Evolutionary conservation across 306 rosid genomes (phyloP).

Genomic region (Vicia sativa): DNA sequence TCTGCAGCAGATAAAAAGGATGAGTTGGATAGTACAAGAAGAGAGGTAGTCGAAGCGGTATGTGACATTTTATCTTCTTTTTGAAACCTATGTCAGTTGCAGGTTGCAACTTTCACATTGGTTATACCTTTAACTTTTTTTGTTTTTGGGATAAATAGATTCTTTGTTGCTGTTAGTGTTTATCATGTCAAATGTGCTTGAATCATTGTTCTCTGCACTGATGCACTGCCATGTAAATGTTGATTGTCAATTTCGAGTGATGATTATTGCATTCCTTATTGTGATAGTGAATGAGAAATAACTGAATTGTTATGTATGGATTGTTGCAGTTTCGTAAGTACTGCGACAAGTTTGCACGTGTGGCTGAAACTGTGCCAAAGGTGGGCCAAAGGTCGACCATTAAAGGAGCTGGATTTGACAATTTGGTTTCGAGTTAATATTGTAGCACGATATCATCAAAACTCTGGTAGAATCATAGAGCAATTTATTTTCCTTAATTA

Average conservation of each 20-base stretch:
- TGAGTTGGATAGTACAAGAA: slow-evolving; percentile 45
- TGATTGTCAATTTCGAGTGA: slow-evolving; percentile 12
- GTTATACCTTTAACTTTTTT: background rate
- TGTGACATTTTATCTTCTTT: slow-evolving; percentile 6
- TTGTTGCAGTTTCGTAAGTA: slow-evolving; percentile 43
- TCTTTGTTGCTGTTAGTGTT: slow-evolving; percentile 10
- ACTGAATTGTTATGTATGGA: slow-evolving; percentile 1
- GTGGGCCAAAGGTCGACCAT: background rate
- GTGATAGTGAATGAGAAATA: slow-evolving; percentile 26
- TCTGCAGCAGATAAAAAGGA: slow-evolving; percentile 53
- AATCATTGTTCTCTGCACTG: slow-evolving; percentile 11
- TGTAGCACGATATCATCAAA: background rate
- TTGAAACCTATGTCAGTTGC: background rate
- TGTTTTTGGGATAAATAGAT: background rate
- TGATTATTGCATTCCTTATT: slow-evolving; percentile 8
- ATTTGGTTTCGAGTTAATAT: background rate
- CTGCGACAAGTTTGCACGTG: slow-evolving; percentile 21
- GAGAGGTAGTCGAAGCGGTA: slow-evolving; percentile 70
- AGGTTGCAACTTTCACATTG: slow-evolving; percentile 8
- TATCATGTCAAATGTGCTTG: background rate
- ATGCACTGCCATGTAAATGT: background rate
- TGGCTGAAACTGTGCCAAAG: slow-evolving; percentile 31
- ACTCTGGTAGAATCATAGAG: background rate
- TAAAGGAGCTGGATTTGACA: slow-evolving; percentile 33
- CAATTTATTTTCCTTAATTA: background rate